These are phyloP conservation scores for Pythium aristosporum DNA, from an alignment of 352 stramenopile species.

Conservation along the genomic window DNA sequence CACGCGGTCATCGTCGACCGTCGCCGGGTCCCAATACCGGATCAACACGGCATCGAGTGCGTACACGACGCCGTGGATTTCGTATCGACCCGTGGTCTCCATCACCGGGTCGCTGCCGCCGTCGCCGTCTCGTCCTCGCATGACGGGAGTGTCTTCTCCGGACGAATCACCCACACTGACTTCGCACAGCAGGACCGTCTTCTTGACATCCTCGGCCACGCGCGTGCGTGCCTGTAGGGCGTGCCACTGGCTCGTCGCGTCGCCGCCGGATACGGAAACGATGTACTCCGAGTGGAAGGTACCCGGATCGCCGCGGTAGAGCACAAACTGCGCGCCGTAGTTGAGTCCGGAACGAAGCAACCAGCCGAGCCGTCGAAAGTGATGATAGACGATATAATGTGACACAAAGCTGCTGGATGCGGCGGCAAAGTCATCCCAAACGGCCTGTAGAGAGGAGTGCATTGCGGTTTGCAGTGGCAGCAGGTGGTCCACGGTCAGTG, in stretches of 20 bases:
- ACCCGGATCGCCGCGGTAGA: constrained; percentile 57
- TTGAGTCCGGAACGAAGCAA: constrained; percentile 57
- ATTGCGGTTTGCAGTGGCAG: constrained; percentile 19
- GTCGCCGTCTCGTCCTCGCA: not conserved
- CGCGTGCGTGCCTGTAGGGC: constrained; percentile 67
- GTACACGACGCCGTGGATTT: constrained; percentile 36
- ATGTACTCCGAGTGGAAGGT: constrained; percentile 77
- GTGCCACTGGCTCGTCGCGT: constrained; percentile 36
- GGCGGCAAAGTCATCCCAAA: constrained; percentile 43
- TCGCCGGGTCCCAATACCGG: constrained; percentile 55
- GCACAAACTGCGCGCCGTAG: constrained; percentile 66
- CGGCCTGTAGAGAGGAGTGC: constrained; percentile 1
- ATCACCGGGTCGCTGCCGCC: not conserved
- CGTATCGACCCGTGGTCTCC: constrained; percentile 30
- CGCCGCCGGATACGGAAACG: constrained; percentile 41
- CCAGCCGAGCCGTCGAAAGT: constrained; percentile 61
- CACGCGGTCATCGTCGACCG: constrained; percentile 18
- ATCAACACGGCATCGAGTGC: constrained; percentile 43
- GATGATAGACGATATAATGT: constrained; percentile 49
- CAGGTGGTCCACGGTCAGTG: constrained; percentile 30
- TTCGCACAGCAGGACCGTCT: constrained; percentile 66
- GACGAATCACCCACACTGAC: constrained; percentile 18
- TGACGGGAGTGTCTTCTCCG: not conserved
- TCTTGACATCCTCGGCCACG: constrained; percentile 75
- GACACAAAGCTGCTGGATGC: constrained; percentile 35